phyloP scores from a whole-genome alignment of 352 stramenopile species.

The Phytophthora litchii region DNA sequence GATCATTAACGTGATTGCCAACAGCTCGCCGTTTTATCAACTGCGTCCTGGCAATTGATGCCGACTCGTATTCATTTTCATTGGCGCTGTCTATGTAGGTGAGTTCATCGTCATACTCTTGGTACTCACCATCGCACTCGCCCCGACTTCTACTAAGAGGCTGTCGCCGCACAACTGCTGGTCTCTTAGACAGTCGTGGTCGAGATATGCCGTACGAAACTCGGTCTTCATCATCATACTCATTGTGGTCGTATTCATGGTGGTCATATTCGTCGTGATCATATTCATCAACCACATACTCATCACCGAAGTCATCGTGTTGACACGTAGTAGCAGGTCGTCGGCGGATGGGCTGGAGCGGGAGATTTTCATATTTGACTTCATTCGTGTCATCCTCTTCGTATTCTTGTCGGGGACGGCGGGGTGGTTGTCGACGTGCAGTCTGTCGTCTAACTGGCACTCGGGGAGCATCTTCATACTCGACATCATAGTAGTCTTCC shows the following conservation, averaged over 20 bases:
- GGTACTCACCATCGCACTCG: conserved; percentile 11
- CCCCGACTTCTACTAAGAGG: conserved; percentile 8
- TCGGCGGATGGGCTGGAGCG: conserved; percentile 14
- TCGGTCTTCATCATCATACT: conserved; percentile 11
- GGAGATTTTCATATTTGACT: conserved; percentile 8
- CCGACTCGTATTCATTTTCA: conserved; percentile 18
- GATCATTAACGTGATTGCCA: conserved; percentile 1
- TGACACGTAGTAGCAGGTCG: conserved; percentile 10
- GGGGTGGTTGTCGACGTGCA: conserved; percentile 15
- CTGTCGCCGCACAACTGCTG: conserved; percentile 16
- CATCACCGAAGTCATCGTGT: conserved; percentile 27
- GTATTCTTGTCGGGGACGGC: conserved; percentile 18
- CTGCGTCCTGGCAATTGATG: conserved; percentile 17
- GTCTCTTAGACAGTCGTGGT: conserved; percentile 16
- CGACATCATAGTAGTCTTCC: conserved; percentile 23
- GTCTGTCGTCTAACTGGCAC: conserved; percentile 5
- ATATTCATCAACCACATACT: conserved; percentile 18
- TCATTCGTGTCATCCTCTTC: conserved; percentile 19
- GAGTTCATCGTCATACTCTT: conserved; percentile 21
- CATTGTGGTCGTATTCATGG: conserved; percentile 6
- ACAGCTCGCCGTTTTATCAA: conserved; percentile 22
- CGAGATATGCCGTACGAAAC: conserved; percentile 10
- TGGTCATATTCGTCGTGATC: conserved; percentile 12
- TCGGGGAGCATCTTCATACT: conserved; percentile 10
- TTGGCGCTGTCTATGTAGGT: conserved; percentile 9